Conservation (phyloP, 2,329 filamentous ascomycete species). For the Pestalotiopsis sp. region DNA sequence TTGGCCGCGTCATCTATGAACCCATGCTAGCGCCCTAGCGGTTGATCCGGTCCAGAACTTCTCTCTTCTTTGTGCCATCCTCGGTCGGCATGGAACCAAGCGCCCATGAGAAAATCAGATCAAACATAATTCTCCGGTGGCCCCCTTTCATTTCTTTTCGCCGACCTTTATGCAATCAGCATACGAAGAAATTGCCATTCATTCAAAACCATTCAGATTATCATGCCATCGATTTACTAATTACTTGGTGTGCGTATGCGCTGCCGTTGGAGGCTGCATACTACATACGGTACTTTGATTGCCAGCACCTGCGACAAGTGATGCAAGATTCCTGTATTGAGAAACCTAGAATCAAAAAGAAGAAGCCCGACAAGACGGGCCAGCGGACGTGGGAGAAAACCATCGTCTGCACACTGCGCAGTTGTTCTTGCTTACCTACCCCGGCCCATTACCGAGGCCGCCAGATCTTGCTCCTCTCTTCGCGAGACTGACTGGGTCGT, state of each 20-base stretch:
- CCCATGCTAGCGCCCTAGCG: slow-evolving; percentile 5
- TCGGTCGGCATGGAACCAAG: not conserved
- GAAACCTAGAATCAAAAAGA: not conserved
- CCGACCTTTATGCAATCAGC: not conserved
- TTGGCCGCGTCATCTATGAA: slow-evolving; percentile 4
- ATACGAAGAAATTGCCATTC: not conserved
- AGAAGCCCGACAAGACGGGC: too few relatives aligned
- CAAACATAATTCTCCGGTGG: slow-evolving; percentile 1
- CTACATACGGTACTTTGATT: not conserved
- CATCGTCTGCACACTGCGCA: not conserved
- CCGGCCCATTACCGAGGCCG: not conserved
- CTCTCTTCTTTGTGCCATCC: not conserved
- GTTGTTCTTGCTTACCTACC: not conserved
- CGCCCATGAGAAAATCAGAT: not conserved
- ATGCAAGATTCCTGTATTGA: not conserved
- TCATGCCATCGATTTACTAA: not conserved
- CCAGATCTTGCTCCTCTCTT: not conserved
- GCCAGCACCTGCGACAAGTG: not conserved
- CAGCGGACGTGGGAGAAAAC: too few relatives aligned
- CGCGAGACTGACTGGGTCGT: not conserved
- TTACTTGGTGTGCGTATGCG: not conserved
- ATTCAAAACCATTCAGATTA: not conserved
- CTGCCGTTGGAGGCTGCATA: not conserved
- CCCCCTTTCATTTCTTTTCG: not conserved
- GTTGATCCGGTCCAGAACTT: slow-evolving; percentile 4